Evolutionary conservation across 2,329 filamentous ascomycete species (phyloP).

Genomic region (Cytospora paraplurivora): DNA sequence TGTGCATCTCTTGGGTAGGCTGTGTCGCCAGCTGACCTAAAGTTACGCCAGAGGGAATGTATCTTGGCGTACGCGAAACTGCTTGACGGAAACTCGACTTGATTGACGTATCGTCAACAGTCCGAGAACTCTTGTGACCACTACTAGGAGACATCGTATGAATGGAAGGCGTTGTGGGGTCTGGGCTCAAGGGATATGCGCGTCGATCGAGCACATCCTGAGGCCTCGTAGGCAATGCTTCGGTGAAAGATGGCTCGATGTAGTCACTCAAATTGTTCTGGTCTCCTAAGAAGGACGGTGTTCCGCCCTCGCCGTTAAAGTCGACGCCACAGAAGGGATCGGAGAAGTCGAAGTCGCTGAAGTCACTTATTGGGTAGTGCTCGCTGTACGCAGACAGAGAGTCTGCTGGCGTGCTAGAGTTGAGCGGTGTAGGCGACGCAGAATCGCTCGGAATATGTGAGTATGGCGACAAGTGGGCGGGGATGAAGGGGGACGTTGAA

Average conservation of each 20-base stretch:
- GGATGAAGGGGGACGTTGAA: conserved; percentile 39
- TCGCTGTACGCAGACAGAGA: conserved; percentile 49
- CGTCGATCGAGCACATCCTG: conserved; percentile 33
- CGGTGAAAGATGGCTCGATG: conserved; percentile 17
- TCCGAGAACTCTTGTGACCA: conserved; percentile 37
- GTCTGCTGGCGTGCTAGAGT: conserved; percentile 51
- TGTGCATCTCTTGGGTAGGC: conserved; percentile 53
- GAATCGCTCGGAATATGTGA: conserved; percentile 44
- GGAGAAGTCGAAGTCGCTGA: conserved; percentile 45
- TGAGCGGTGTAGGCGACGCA: conserved; percentile 43
- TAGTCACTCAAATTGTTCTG: conserved; percentile 25
- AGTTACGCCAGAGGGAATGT: conserved; percentile 37
- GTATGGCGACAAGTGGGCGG: conserved; percentile 46
- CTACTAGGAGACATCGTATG: conserved; percentile 47
- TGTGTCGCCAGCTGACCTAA: conserved; percentile 41
- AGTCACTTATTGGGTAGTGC: conserved; percentile 54
- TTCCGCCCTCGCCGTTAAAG: conserved; percentile 48
- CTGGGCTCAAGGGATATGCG: conserved; percentile 53
- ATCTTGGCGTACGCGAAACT: conserved; percentile 44
- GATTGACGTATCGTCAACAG: conserved; percentile 34
- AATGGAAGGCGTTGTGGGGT: conserved; percentile 50
- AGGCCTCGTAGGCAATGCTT: conserved; percentile 15
- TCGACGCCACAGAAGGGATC: conserved; percentile 56
- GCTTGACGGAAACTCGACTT: conserved; percentile 47
- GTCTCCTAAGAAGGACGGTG: conserved; percentile 50